phyloP scores from a whole-genome alignment of 192 early-diverging fungal species.

The Coemansia sp. region DNA sequence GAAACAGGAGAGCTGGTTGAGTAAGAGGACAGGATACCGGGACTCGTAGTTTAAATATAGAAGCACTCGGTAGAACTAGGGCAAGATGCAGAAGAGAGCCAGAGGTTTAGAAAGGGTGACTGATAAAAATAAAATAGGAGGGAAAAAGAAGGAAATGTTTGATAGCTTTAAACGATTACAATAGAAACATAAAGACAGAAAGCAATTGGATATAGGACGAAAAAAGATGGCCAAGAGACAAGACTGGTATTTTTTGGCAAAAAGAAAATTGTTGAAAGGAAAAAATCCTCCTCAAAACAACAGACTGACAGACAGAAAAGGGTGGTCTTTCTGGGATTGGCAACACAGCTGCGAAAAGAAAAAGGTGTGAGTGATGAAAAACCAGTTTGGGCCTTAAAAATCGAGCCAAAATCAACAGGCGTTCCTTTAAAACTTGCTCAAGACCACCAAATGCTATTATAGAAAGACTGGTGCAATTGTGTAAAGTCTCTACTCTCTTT shows the following conservation, averaged over 20 bases:
- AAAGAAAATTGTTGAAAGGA: not conserved
- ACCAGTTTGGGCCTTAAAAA: slow-evolving; percentile 5
- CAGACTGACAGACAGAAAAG: not conserved
- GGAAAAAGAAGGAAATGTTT: not conserved
- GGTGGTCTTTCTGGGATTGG: slow-evolving; percentile 6
- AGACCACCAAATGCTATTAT: not conserved
- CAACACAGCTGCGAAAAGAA: slow-evolving; percentile 11
- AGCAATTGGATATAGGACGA: not conserved
- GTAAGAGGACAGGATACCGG: slow-evolving; percentile 1
- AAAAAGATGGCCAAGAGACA: slow-evolving; percentile 4
- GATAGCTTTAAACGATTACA: not conserved
- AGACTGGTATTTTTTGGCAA: not conserved
- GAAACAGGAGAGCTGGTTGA: not conserved
- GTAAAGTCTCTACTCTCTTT: not conserved
- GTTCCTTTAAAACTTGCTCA: not conserved
- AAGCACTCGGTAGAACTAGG: not conserved
- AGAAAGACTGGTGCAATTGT: not conserved
- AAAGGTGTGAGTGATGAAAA: not conserved
- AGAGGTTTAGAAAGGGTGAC: not conserved
- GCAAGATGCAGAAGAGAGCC: not conserved
- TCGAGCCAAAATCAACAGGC: not conserved
- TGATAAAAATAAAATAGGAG: slow-evolving; percentile 6
- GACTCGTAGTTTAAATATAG: slow-evolving; percentile 8
- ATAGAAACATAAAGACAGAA: not conserved
- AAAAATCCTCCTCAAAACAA: not conserved